Evolutionary conservation across 257 asterid genomes (phyloP), one percentile per base, ranked within the genome.

Genomic region (Parsonsia alboflavescens): DNA sequence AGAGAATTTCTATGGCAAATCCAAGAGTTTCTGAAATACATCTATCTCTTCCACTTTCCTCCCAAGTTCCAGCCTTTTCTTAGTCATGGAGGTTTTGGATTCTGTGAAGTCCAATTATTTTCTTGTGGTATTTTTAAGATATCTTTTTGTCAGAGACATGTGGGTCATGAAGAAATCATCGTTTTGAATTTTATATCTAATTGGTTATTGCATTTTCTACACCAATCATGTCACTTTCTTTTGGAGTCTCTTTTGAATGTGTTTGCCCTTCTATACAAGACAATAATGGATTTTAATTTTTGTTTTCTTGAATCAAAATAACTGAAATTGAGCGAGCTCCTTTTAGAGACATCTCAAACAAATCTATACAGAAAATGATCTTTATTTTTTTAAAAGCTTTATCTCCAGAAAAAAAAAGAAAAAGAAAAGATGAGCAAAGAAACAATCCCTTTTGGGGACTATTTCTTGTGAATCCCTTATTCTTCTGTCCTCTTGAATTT

Each of bases 401-500:
- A n/a, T n/a, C n/a, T n/a, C n/a, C n/a, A n/a, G n/a, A n/a, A n/a
- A n/a, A 54, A 54, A 54, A 54, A 17, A 54, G 7, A 21, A n/a
- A n/a, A n/a, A n/a, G n/a, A n/a, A n/a, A n/a, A n/a, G n/a, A n/a
- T n/a, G n/a, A n/a, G n/a, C n/a, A n/a, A 54, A 54, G 61, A 54
- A 12, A 54, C 70, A 24, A 68, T 52, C 61, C 65, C 46, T 39
- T 73, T 76, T n/a, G 6, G 80, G 41, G 62, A 44, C 59, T 64
- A 15, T 10, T 36, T n/a, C 28, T 36, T 65, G 21, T 52, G 71
- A 58, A 30, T 44, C 19, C 1, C 1, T 33, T 33, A 33, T 33
- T 33, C 39, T 33, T 61, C 46, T 30, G 24, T 36, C 3, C 33
- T 26, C 26, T 65, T 39, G 49, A 2, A 26, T 26, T 59, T 1